Base-by-base conservation (phyloP, 345 rosid genomes). In the Eucalyptus melliodora region DNA sequence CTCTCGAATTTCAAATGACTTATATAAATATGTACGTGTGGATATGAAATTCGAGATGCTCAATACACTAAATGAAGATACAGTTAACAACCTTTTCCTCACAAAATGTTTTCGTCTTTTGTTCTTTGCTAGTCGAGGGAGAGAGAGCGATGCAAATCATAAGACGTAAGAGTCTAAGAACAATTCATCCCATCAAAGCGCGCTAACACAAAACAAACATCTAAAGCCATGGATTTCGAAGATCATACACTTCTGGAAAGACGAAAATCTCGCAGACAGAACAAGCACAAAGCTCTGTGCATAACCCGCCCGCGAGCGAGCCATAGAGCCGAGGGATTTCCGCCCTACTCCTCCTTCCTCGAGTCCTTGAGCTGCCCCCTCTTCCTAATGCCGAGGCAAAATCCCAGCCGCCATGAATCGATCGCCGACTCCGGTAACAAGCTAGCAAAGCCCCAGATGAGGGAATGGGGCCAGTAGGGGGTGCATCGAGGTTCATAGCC, bases 361-460 rank as follows among this genome's bases (percentile, higher is more conserved):
- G 97, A 80, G 86, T 98, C 98, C 91, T 96, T 98, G 90, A 92
- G 94, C 44, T 93, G 94, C 16, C 95, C 95, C 86, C 88, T 92
- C 93, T 92, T 94, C 53, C 93, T 89, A 17, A 94, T 93, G 26
- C 89, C 87, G 47, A 93, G 92, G 92, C 93, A 91, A 80, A 90
- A 94, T 26, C 89, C 51, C 56, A 92, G 92, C 31, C 94, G 90
- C 94, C 95, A 93, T 7, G 90, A 55, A 85, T 93, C 95, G 9
- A 94, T 50, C 1, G 9, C 24, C 2, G 89, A 93, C 87, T 94
- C 95, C 2, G 94, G 94, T 86, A 94, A 16, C 15, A 42, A 62
- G 77, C 8, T 5, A 11, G 88, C 31, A 30, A 94, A 40, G 16
- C 87, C 91, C 95, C 95, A 94, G 12, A 93, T 89, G 89, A 94